A percentile compares a stretch with the other conserved stretches of the same genome.
phyloP scores from a whole-genome alignment of 2,329 filamentous ascomycete species.

The Neopestalotiopsis rosae region DNA sequence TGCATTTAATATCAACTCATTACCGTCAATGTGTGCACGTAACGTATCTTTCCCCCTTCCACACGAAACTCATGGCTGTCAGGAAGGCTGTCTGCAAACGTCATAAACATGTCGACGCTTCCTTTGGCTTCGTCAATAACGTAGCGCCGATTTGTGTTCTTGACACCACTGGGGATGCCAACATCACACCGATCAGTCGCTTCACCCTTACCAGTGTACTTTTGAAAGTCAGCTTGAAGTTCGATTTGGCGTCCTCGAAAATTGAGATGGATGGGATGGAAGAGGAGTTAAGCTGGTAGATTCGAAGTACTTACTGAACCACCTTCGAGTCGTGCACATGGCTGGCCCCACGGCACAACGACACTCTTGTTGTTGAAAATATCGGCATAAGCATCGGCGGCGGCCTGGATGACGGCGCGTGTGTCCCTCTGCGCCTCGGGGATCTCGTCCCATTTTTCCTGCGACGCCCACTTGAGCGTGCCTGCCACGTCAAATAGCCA shows the following conservation, averaged over 20 bases:
- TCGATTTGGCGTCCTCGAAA: not conserved
- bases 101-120: slow-evolving; percentile 34
- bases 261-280: not conserved
- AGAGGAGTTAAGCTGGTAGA: not conserved
- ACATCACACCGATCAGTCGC: slow-evolving; percentile 29
- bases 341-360: slow-evolving; percentile 31
- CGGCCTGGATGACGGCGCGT: slow-evolving; percentile 33
- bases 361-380: slow-evolving; percentile 33
- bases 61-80: slow-evolving; percentile 36
- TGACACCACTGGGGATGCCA: slow-evolving; percentile 34
- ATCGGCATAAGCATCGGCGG: slow-evolving; percentile 36
- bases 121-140: slow-evolving; percentile 36
- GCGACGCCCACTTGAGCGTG: slow-evolving; percentile 32
- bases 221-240: not conserved
- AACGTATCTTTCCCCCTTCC: slow-evolving; percentile 35
- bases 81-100: slow-evolving; percentile 33
- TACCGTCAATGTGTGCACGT: slow-evolving; percentile 33
- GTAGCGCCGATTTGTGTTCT: slow-evolving; percentile 35
- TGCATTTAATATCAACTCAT: not conserved
- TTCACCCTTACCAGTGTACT: slow-evolving; percentile 29
- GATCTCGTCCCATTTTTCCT: slow-evolving; percentile 37
- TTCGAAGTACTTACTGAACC: slow-evolving; percentile 20
- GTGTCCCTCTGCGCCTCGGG: slow-evolving; percentile 32
- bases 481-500: slow-evolving; percentile 38
- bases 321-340: slow-evolving; percentile 36